Evolutionary conservation across 768 basidiomycete genomes (phyloP), one percentile per base, ranked within the genome.

Genomic region (Phallus indusiatus): DNA sequence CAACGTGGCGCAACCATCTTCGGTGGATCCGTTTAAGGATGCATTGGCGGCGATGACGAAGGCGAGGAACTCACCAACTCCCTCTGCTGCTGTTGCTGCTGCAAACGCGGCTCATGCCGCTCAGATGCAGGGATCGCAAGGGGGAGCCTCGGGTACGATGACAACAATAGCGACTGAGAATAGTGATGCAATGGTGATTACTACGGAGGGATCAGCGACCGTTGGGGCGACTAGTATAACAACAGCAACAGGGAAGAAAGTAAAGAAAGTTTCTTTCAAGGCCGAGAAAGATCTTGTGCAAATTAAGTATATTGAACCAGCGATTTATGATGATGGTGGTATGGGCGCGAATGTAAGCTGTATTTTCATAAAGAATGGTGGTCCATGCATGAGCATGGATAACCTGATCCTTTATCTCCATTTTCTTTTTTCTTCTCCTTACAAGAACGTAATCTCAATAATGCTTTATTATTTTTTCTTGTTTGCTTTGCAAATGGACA

Each of bases 321-420:
- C 91, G 64, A 76, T 91, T 66, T 93, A 93, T 75, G 91, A 91
- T 66, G 90, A 91, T 72, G 91, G 92, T 77, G 82, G 83, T 67
- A 77, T 42, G 42, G 42, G 42, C 12, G 42, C 81, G 76, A 86
- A 88, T 80, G 90, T 91, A 81, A 84, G 88, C 81, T 66, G 67
- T 66, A 65, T 75, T 74, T 70, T 75, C 67, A 72, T 68, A 72
- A 42, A 12, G n/a, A 42, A 42, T 14, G 42, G 42, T n/a, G 14
- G 42, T 42, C 42, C 42, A n/a, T 42, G 42, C 12, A 42, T 10
- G 12, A 5, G n/a, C 42, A 42, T 42, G 42, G 42, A 42, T 42
- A 10, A 10, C 4, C 42, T 42, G 2, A 14, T 11, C 42, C 9
- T n/a, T 42, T n/a, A n/a, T n/a, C n/a, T 42, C 42, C 9, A 4